These are phyloP conservation scores for Botryotinia calthae DNA, from an alignment of 2,329 filamentous ascomycete genomes.

Conservation along the genomic window DNA sequence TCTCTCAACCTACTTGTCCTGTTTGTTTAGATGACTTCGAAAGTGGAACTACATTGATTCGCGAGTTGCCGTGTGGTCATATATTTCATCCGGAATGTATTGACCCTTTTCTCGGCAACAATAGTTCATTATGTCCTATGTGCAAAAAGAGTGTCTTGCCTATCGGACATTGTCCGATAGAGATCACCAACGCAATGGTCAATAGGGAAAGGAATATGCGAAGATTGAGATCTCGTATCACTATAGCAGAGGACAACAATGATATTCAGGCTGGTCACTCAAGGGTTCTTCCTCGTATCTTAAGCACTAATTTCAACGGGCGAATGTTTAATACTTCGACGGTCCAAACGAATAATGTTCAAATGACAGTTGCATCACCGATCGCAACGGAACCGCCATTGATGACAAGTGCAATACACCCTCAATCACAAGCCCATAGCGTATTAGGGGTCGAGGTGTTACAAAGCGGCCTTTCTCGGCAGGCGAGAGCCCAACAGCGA, in stretches of 20 bases:
- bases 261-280: slow-evolving; percentile 18
- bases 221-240: slow-evolving; percentile 39
- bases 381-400: slow-evolving; percentile 24
- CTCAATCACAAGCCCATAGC: slow-evolving; percentile 6
- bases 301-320: slow-evolving; percentile 22
- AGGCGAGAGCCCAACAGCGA: slow-evolving; percentile 30
- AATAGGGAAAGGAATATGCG: slow-evolving; percentile 71
- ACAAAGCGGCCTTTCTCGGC: slow-evolving; percentile 19
- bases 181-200: slow-evolving; percentile 83
- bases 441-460: slow-evolving; percentile 15
- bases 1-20: slow-evolving; percentile 79
- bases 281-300: slow-evolving; percentile 21
- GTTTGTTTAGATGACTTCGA: slow-evolving; percentile 86
- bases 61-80: slow-evolving; percentile 84
- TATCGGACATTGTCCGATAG: slow-evolving; percentile 57
- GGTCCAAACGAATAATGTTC: neutral
- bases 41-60: slow-evolving; percentile 66
- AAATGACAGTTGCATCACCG: slow-evolving; percentile 19
- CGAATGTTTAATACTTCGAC: slow-evolving; percentile 14
- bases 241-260: slow-evolving; percentile 24
- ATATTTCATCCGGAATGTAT: slow-evolving; percentile 94
- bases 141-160: slow-evolving; percentile 86
- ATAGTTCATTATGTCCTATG: slow-evolving; percentile 84
- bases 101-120: slow-evolving; percentile 73
- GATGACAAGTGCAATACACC: slow-evolving; percentile 19